Percentiles rank a stretch among this genome's conserved stretches.
Conservation (phyloP, 768 basidiomycete species). For the Cytidiella melzeri region DNA sequence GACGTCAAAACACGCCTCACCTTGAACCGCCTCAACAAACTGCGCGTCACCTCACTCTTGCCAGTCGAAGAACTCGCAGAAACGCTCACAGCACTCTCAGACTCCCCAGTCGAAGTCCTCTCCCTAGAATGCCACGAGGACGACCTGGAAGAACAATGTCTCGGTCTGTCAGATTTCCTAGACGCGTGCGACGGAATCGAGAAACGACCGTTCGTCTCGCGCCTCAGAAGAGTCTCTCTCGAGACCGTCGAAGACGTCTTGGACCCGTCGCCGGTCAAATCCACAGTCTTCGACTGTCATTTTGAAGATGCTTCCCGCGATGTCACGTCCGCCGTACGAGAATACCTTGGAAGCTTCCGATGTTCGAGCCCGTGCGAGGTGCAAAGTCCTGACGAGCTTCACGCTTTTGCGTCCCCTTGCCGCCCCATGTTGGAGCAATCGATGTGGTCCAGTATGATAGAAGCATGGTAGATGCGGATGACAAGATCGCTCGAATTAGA, state of each 20-base stretch:
- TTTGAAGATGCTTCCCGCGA: not conserved
- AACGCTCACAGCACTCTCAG: constrained; percentile 51
- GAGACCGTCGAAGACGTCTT: constrained; percentile 31
- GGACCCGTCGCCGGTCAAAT: constrained; percentile 10
- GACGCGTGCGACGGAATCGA: constrained; percentile 39
- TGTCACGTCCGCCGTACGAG: not conserved
- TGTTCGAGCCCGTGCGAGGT: not conserved
- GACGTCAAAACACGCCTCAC: constrained; percentile 32
- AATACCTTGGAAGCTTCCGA: not conserved
- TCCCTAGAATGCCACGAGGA: constrained; percentile 56
- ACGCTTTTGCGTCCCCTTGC: not conserved
- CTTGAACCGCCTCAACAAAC: constrained; percentile 42
- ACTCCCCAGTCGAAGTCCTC: constrained; percentile 50
- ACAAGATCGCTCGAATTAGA: too few relatives aligned
- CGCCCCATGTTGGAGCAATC: not conserved
- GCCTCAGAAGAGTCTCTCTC: constrained; percentile 44
- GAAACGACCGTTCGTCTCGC: constrained; percentile 39
- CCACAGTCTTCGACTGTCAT: constrained; percentile 3
- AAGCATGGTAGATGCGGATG: not conserved
- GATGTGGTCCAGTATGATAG: not conserved
- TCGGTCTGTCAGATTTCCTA: constrained; percentile 50
- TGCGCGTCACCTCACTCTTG: constrained; percentile 57
- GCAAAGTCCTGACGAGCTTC: not conserved
- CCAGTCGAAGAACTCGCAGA: constrained; percentile 53
- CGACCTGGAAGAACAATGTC: constrained; percentile 53